Evolutionary conservation across 2,329 filamentous ascomycete genomes (phyloP).

Genomic region (Neocucurbitaria cava): DNA sequence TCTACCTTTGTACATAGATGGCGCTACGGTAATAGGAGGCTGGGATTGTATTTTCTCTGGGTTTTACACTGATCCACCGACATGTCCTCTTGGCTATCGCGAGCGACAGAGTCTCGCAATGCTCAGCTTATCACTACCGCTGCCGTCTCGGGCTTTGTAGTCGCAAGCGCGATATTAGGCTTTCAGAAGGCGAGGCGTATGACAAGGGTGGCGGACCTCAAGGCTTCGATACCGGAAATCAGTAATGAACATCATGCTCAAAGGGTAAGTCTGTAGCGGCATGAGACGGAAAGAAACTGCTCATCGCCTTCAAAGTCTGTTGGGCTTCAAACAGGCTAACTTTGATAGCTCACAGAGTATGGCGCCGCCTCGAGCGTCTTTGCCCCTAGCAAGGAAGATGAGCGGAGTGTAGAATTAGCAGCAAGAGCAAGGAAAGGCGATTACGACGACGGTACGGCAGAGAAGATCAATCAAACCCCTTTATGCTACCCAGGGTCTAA

Average conservation of each 20-base stretch:
- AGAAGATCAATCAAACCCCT: background rate
- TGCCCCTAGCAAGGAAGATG: conserved; percentile 60
- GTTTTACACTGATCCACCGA: conserved; percentile 7
- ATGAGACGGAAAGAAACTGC: background rate
- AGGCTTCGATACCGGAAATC: conserved; percentile 67
- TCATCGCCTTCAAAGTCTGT: background rate
- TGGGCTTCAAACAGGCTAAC: conserved; percentile 41
- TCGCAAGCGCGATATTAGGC: conserved; percentile 62
- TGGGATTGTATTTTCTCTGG: background rate
- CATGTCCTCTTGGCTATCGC: conserved; percentile 57
- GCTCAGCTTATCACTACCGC: conserved; percentile 75
- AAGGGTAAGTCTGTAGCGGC: conserved; percentile 53
- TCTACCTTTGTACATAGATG: conserved; percentile 10
- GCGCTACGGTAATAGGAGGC: conserved; percentile 1
- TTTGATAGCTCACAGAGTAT: conserved; percentile 65
- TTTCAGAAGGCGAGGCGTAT: conserved; percentile 63
- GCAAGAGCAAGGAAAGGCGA: conserved; percentile 67
- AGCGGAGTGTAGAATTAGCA: conserved; percentile 64
- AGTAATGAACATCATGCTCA: conserved; percentile 59
- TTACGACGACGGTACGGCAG: conserved; percentile 65
- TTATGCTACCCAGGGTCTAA: conserved; percentile 3
- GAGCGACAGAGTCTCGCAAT: conserved; percentile 54
- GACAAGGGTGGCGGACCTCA: conserved; percentile 64
- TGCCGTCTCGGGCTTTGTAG: conserved; percentile 59
- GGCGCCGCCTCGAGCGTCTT: conserved; percentile 60